Evolutionary conservation across 352 stramenopile species (phyloP).

Genomic region (Globisporangium recalcitrans): DNA sequence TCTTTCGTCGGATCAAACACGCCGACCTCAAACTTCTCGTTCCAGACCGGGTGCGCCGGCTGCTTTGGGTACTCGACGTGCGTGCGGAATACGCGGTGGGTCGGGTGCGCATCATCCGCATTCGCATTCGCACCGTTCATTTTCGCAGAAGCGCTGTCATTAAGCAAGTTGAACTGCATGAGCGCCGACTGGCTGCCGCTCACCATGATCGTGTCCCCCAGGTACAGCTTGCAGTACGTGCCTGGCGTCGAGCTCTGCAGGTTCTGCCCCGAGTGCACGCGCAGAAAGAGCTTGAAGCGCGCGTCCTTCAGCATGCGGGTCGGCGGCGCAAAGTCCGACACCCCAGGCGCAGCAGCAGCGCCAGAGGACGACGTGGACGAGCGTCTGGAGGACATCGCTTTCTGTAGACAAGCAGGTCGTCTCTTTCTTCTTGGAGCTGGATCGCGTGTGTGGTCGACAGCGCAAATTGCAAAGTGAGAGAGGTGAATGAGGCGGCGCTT

Average conservation of each 20-base stretch:
- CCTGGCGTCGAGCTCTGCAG: slow-evolving; percentile 35
- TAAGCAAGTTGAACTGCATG: slow-evolving; percentile 18
- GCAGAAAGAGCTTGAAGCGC: slow-evolving; percentile 55
- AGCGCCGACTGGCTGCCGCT: slow-evolving; percentile 24
- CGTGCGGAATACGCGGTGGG: slow-evolving; percentile 54
- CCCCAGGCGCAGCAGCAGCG: background rate
- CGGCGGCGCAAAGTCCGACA: slow-evolving; percentile 6
- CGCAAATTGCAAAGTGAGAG: slow-evolving; percentile 8
- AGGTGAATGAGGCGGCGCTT: background rate
- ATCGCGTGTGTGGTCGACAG: background rate
- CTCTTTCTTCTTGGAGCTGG: background rate
- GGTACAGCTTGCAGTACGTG: slow-evolving; percentile 71
- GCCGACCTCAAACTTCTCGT: slow-evolving; percentile 68
- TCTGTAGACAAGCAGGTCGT: background rate
- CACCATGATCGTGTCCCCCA: slow-evolving; percentile 47
- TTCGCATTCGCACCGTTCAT: slow-evolving; percentile 9
- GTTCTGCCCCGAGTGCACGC: slow-evolving; percentile 57
- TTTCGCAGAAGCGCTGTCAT: slow-evolving; percentile 1
- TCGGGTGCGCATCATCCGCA: background rate
- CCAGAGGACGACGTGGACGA: slow-evolving; percentile 18
- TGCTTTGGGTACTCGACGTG: slow-evolving; percentile 35
- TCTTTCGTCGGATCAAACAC: slow-evolving; percentile 40
- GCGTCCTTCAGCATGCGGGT: slow-evolving; percentile 14
- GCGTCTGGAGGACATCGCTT: slow-evolving; percentile 7
- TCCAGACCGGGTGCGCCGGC: slow-evolving; percentile 51